These are phyloP conservation scores for Hanseniaspora clermontiae DNA, from an alignment of 805 yeast species.

Conservation along the genomic window DNA sequence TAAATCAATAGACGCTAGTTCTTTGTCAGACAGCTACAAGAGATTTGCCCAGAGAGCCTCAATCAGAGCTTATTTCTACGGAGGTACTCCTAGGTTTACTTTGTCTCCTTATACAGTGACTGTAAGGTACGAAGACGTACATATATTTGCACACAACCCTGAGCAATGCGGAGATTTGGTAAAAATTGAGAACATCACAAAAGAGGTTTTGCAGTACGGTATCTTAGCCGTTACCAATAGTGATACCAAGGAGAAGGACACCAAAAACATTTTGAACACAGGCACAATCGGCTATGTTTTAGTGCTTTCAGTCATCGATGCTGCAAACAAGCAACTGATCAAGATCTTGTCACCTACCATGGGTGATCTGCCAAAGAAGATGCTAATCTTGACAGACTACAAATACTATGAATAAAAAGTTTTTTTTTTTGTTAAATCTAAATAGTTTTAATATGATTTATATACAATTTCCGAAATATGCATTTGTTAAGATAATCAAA, in stretches of 20 bases:
- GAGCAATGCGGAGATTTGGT: conserved; percentile 23
- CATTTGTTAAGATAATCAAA: no score
- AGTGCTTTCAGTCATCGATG: conserved; percentile 58
- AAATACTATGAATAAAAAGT: conserved; percentile 61
- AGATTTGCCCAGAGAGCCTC: conserved; percentile 63
- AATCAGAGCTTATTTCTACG: conserved; percentile 84
- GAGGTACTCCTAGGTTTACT: conserved; percentile 42
- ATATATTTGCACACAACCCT: conserved; percentile 45
- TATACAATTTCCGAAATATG: no score
- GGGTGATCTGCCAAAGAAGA: conserved; percentile 65
- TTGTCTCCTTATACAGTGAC: conserved; percentile 81
- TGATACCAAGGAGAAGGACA: conserved; percentile 33
- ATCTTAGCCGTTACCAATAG: conserved; percentile 55
- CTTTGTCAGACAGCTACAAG: conserved; percentile 48
- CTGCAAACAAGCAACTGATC: conserved; percentile 45
- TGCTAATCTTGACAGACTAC: conserved; percentile 60
- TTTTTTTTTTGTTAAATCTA: background rate
- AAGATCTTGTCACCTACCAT: conserved; percentile 71
- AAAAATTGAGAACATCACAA: conserved; percentile 17
- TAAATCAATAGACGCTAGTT: background rate
- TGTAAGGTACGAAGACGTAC: conserved; percentile 47
- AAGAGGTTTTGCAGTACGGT: conserved; percentile 49
- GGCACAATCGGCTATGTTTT: conserved; percentile 71
- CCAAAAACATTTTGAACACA: conserved; percentile 37
- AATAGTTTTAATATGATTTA: background rate